Percentiles rank a stretch among this genome's conserved stretches.
phyloP scores from a whole-genome alignment of 169 alveolate genomes.

The Eimeria maxima region DNA sequence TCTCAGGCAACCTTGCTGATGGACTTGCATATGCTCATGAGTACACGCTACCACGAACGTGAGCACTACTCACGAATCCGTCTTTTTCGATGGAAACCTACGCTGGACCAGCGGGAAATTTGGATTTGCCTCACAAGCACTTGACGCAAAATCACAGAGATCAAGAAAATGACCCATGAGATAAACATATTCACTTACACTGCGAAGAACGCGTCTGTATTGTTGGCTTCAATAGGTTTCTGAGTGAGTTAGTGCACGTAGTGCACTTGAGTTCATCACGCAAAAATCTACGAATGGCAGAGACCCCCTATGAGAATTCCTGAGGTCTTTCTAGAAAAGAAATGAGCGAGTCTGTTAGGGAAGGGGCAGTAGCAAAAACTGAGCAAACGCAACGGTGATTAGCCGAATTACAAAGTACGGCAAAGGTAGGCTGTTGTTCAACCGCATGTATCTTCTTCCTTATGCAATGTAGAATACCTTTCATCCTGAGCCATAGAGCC shows the following conservation, averaged over 20 bases:
- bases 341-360: neutral
- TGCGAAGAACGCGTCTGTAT: neutral
- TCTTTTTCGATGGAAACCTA: neutral
- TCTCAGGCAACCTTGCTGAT: too few species aligned
- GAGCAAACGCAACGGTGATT: neutral
- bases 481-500: neutral
- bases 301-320: neutral
- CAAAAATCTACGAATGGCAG: neutral
- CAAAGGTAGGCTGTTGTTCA: neutral
- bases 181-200: neutral
- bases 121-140: neutral
- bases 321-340: neutral
- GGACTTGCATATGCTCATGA: neutral
- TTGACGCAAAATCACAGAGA: neutral
- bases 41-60: neutral
- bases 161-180: neutral
- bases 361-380: neutral
- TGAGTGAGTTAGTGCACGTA: neutral
- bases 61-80: neutral
- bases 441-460: neutral
- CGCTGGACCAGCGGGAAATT: neutral
- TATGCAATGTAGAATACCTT: neutral
- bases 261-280: neutral
- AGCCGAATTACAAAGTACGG: neutral
- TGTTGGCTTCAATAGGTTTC: neutral